Evolutionary conservation across 768 basidiomycete genomes (phyloP).

Genomic region (Rhizopogon vinicolor): DNA sequence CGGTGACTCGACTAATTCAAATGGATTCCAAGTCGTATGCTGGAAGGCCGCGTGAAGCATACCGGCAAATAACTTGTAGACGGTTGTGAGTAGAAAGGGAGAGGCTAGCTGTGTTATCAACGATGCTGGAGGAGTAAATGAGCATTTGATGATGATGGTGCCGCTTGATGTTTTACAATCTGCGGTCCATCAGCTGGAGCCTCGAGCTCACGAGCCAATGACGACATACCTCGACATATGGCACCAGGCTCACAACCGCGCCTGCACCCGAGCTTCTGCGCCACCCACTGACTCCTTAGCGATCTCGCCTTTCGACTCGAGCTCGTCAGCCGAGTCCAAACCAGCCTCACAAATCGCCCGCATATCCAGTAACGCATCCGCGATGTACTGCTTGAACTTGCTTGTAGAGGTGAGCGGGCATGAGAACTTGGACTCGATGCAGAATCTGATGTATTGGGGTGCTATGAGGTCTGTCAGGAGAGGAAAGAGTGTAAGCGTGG

Average conservation of each 20-base stretch:
- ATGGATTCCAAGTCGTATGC: too few species aligned
- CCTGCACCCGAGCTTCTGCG: not conserved
- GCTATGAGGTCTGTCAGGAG: constrained; percentile 70
- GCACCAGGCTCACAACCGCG: not conserved
- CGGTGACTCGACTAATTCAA: too few species aligned
- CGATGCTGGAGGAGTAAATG: too few species aligned
- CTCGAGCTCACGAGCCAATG: not conserved
- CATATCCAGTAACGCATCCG: constrained; percentile 68
- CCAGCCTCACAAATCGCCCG: constrained; percentile 38
- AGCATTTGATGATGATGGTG: too few species aligned
- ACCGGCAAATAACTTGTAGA: too few species aligned
- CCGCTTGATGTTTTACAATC: too few species aligned
- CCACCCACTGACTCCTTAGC: not conserved
- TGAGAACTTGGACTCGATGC: constrained; percentile 86
- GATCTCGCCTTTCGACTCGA: not conserved
- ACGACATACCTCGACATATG: not conserved
- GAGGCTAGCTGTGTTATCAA: too few species aligned
- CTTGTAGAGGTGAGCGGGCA: constrained; percentile 66
- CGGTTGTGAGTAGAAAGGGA: too few species aligned
- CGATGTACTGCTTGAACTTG: constrained; percentile 57
- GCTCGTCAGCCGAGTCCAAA: too few species aligned
- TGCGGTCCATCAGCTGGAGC: not conserved
- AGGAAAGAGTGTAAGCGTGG: constrained; percentile 13
- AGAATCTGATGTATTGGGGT: constrained; percentile 79
- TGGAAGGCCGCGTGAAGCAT: constrained; percentile 15